phyloP scores from a whole-genome alignment of 116 monocot genomes.

The Papilionanthe hybrid region DNA sequence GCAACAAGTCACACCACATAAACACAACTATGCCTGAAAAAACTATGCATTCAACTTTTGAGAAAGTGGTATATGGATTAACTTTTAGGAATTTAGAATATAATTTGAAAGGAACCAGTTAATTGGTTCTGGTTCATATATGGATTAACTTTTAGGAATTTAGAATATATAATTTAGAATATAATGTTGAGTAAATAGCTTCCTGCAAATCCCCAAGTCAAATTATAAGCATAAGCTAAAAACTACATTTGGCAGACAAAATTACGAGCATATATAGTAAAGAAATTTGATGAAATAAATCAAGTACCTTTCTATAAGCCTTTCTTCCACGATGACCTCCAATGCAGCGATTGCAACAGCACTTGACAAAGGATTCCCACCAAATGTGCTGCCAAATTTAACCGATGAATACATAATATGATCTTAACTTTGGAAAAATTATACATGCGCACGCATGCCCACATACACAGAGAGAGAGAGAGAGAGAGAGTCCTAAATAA shows the following conservation, averaged over 20 bases:
- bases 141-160: no score
- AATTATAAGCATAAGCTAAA: background rate
- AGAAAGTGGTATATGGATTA: no score
- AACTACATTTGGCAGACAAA: background rate
- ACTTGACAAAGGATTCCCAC: conserved; percentile 93
- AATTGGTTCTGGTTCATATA: no score
- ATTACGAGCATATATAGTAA: background rate
- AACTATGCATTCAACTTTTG: no score
- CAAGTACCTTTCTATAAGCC: conserved; percentile 66
- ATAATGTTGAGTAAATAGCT: background rate
- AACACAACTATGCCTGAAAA: no score
- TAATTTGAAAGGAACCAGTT: no score
- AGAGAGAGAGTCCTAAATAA: background rate
- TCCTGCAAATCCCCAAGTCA: background rate
- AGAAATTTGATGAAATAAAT: background rate
- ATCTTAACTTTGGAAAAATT: no score
- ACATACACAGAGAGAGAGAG: no score
- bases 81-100: no score
- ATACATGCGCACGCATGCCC: no score
- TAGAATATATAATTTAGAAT: no score
- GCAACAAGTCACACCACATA: no score
- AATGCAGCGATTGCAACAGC: conserved; percentile 84
- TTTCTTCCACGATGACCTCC: conserved; percentile 77
- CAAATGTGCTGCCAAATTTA: conserved; percentile 70
- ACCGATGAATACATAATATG: background rate